Percentiles rank a stretch among this genome's conserved stretches.
phyloP scores from a whole-genome alignment of 2,329 filamentous ascomycete species.

The Claviceps arundinis region DNA sequence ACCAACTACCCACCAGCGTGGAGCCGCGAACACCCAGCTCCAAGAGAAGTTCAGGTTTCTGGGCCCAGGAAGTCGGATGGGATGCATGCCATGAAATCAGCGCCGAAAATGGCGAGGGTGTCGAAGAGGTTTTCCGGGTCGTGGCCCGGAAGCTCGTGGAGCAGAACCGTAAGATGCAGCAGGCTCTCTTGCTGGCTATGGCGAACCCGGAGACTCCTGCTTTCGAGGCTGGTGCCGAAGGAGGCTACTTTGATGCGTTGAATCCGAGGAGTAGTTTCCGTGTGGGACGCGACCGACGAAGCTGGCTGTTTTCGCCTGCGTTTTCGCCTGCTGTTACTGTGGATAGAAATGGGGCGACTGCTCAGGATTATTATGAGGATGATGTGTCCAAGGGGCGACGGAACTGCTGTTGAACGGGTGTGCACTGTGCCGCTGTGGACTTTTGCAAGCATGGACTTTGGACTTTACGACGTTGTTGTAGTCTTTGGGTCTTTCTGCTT shows the following conservation, averaged over 20 bases:
- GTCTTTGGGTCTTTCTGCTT: not conserved
- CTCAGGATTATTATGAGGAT: constrained; percentile 12
- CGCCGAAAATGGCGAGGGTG: constrained; percentile 85
- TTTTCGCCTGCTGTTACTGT: constrained; percentile 40
- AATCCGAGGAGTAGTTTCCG: constrained; percentile 39
- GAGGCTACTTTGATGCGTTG: constrained; percentile 37
- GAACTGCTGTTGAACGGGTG: constrained; percentile 16
- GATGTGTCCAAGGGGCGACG: constrained; percentile 12
- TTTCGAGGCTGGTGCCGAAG: constrained; percentile 30
- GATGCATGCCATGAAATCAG: constrained; percentile 96
- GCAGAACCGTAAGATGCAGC: constrained; percentile 50
- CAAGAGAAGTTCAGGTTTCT: constrained; percentile 63
- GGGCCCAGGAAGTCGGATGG: constrained; percentile 90
- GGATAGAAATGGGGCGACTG: constrained; percentile 25
- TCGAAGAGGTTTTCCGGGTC: constrained; percentile 86
- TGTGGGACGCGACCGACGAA: constrained; percentile 42
- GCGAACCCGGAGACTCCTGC: constrained; percentile 36
- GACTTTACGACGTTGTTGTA: too few species aligned
- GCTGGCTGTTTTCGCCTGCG: constrained; percentile 43
- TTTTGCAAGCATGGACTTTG: too few species aligned
- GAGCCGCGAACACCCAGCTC: constrained; percentile 48
- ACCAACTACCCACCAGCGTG: constrained; percentile 12
- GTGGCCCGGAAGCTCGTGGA: constrained; percentile 50
- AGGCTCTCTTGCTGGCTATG: constrained; percentile 42
- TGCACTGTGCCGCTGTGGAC: not conserved